Conservation (phyloP, 805 yeast genomes). For the Cyberlindnera mycetangii region DNA sequence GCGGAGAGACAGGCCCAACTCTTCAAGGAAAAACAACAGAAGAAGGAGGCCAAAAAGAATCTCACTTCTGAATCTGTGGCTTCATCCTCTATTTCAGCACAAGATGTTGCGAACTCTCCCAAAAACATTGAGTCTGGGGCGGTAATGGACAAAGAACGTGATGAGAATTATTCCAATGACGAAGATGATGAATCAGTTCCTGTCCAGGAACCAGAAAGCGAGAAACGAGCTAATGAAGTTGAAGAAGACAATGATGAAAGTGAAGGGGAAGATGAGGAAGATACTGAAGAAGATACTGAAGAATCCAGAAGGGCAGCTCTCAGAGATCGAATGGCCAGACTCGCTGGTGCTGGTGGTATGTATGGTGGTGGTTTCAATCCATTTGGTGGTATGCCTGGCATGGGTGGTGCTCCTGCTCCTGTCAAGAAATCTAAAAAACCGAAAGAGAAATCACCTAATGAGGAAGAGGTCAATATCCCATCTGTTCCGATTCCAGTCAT, state of each 20-base stretch:
- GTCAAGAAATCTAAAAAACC: conserved; percentile 21
- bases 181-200: conserved; percentile 38
- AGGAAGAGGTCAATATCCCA: conserved; percentile 20
- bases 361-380: conserved; percentile 34
- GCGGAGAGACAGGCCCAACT: conserved; percentile 68
- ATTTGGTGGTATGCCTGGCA: conserved; percentile 37
- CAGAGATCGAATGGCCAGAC: conserved; percentile 93
- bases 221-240: too few relatives aligned
- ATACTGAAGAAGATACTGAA: conserved; percentile 65
- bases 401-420: conserved; percentile 23
- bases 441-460: conserved; percentile 24
- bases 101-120: neutral
- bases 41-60: conserved; percentile 40
- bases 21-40: conserved; percentile 47
- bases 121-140: neutral
- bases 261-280: conserved; percentile 38
- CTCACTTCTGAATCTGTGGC: neutral
- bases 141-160: conserved; percentile 22
- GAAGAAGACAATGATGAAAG: neutral
- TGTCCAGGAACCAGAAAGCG: neutral
- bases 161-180: conserved; percentile 43
- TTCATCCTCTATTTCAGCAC: conserved; percentile 1
- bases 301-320: conserved; percentile 72
- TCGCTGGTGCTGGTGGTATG: conserved; percentile 63
- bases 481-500: conserved; percentile 49